phyloP scores from a whole-genome alignment of 345 rosid species.

The Eucalyptus paniculata region DNA sequence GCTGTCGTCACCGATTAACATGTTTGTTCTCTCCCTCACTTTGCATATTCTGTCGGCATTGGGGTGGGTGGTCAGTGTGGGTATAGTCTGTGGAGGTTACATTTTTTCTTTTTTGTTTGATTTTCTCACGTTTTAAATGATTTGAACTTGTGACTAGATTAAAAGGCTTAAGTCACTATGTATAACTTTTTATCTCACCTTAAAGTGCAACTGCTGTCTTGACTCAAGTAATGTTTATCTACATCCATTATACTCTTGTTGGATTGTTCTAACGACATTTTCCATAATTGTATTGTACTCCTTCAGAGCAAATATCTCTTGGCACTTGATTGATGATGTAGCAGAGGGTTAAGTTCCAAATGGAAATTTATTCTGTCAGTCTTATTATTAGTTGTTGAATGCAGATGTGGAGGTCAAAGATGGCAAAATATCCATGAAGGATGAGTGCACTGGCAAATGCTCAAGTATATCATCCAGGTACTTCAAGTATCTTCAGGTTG shows the following conservation, averaged over 20 bases:
- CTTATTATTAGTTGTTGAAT: neutral
- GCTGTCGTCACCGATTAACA: neutral
- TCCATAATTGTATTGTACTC: neutral
- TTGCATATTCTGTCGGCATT: neutral
- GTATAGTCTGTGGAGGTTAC: neutral
- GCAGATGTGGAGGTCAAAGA: constrained; percentile 14
- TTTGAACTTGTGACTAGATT: neutral
- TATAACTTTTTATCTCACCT: neutral
- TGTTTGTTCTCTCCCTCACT: neutral
- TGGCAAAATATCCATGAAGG: constrained; percentile 7
- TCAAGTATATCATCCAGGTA: constrained; percentile 19
- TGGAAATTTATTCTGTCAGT: neutral
- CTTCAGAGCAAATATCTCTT: neutral
- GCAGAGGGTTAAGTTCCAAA: neutral
- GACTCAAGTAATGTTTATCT: neutral
- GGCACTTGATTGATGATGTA: neutral
- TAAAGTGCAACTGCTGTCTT: neutral
- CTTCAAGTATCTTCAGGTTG: neutral
- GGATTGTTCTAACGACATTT: neutral
- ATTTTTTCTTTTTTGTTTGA: neutral
- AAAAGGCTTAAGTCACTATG: neutral
- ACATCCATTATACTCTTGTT: neutral
- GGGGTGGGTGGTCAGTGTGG: neutral
- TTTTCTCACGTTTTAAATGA: neutral
- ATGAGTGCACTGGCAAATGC: constrained; percentile 3